Evolutionary conservation across 495 filamentous ascomycete genomes (phyloP).

Genomic region (Penicillium alfredii): DNA sequence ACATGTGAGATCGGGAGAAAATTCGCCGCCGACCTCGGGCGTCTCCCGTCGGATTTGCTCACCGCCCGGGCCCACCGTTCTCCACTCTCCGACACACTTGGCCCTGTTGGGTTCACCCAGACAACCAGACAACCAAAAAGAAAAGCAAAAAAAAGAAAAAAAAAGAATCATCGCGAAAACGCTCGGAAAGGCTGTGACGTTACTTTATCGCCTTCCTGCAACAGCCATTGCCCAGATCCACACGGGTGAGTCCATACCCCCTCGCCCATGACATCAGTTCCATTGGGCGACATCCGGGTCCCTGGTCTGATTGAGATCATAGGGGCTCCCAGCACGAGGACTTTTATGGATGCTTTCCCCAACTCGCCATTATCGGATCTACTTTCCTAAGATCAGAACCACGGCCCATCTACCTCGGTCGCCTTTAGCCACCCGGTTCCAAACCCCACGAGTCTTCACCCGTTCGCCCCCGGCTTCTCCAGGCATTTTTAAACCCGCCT

Average conservation of each 20-base stretch:
- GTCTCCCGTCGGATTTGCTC: slow-evolving; percentile 1
- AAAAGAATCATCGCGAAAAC: slow-evolving; percentile 8
- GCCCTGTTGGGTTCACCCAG: slow-evolving; percentile 10
- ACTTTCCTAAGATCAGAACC: slow-evolving; percentile 16
- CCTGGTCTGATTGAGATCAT: slow-evolving; percentile 15
- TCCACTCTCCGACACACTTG: slow-evolving; percentile 4
- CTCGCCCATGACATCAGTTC: slow-evolving; percentile 12
- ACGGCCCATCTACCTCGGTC: slow-evolving; percentile 19
- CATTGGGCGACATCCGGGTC: not conserved
- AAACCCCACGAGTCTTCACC: slow-evolving; percentile 5
- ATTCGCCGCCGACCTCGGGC: too few species aligned
- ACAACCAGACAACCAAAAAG: too few species aligned
- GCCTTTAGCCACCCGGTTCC: slow-evolving; percentile 19
- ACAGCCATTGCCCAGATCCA: slow-evolving; percentile 7
- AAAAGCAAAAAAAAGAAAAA: too few species aligned
- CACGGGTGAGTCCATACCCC: too few species aligned
- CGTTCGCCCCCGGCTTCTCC: slow-evolving; percentile 18
- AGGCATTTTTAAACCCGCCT: slow-evolving; percentile 18
- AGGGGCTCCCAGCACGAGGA: slow-evolving; percentile 3
- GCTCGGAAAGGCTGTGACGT: slow-evolving; percentile 12
- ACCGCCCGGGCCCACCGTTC: slow-evolving; percentile 8
- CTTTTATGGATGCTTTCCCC: slow-evolving; percentile 14
- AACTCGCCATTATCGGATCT: slow-evolving; percentile 17
- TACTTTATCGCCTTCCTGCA: not conserved
- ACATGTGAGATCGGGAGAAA: slow-evolving; percentile 11